Base-by-base conservation (phyloP, 2,329 filamentous ascomycete species). In the Gliomastix tumulicola region DNA sequence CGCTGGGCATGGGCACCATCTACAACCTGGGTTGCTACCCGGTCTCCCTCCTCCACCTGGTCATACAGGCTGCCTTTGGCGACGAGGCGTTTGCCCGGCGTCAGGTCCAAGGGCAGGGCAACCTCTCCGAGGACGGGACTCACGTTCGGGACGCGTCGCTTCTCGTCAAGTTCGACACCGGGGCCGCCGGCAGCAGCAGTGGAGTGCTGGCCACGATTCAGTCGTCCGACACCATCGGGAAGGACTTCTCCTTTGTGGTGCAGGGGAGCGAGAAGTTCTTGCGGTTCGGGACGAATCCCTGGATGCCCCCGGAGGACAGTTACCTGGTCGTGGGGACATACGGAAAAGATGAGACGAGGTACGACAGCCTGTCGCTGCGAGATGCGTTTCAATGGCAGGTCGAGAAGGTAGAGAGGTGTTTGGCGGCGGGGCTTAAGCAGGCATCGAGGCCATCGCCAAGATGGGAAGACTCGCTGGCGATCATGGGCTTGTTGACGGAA, bases 1-100 rank as follows among this genome's bases (percentile, higher is more conserved):
- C 50, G 9, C 34, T 48, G 17, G 50, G 49, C 10, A 48, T 44
- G 45, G 50, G 50, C n/a, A 53, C 50, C 20, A 53, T 53, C 28
- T 53, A 53, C 38, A 53, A 53, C 40, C 39, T 53, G 23, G 50
- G 50, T 6, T 53, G 50, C 41, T 53, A 53, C 18, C 50, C 49
- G 3, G 49, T 49, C 17, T 53, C 50, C 4, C 45, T 53, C 16
- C 35, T 51, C 9, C 50, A 51, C 25, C 42, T 48, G 9, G 40
- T 51, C 27, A 44, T 53, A 37, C 44, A 53, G 39, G 42, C 42
- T 7, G 46, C 49, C 2, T 47, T 31, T 32, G 50, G 50, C 19
- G 11, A 40, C 1, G 43, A 43, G 2, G 49, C 44, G 5, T 47
- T 49, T 32, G 37, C 37, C 13, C 32, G 21, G 9, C 40, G 48